Base-by-base conservation (phyloP, 805 yeast species). In the Kuraishia piskuri region DNA sequence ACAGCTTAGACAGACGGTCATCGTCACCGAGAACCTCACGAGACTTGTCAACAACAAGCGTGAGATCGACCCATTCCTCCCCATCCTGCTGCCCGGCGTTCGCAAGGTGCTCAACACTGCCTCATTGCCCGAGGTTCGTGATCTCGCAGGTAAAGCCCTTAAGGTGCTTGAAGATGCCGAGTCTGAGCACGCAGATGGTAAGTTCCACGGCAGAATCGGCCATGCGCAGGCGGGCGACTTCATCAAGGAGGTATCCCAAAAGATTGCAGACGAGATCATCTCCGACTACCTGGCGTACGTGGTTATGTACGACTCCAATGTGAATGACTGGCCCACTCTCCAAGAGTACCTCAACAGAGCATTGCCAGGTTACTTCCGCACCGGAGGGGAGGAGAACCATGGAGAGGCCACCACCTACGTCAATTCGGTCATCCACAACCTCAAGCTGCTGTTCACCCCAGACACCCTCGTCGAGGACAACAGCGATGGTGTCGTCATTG, bases 81-180 rank as follows among this genome's bases (percentile, higher is more conserved):
- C 98, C 47, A 76, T 80, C 61, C 78, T 92, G 60, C 72, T 86
- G 68, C 99, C 99, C n/a, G 96, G 96, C 67, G 85, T 94, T 48
- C 81, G 85, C 68, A 90, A 83, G 67, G 97, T 94, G 46, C 84
- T 86, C 50, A 80, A 88, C 54, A 88, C 91, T 52, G 98, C 98
- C 46, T 86, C 97, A 9, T 76, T 89, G 67, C 98, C 98, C 46
- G 99, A 92, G 70, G 98, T 94, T 51, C 86, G 99, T 78, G 94
- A 86, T 61, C 76, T 94, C 62, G 98, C 97, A 44, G 77, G 76
- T 45, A 92, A 90, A 70, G 98, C 99, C 1, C 75, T 88, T 55
- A 66, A 73, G 8, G 98, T 92, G 46, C 76, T 94, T 66, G 79
- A 82, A 63, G 92, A 85, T 56, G 97, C 96, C 58, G 87, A 86